Evolutionary conservation across 805 yeast species (phyloP), one percentile per base, ranked within the genome.

Genomic region (Groenewaldozyma salmanticensis): DNA sequence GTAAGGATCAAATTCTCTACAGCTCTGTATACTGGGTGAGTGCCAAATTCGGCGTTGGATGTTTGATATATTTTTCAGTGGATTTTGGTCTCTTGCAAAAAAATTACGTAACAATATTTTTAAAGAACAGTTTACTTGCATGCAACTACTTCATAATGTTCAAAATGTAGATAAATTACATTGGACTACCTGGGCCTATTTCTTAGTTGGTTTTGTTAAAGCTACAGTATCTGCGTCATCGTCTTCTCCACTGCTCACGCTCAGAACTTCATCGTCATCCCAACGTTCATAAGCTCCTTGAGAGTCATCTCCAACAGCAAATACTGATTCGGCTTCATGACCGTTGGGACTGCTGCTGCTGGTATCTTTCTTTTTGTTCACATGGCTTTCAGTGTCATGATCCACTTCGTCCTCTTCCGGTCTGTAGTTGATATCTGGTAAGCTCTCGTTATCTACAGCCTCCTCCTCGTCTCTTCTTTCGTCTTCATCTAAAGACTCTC

Each of bases 401-500:
- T 27, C 38, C 2, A n/a, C 37, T 24, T 24, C 29, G 7, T 24
- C 29, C 13, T 7, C 7, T 24, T 7, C 7, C 7, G 7, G 29
- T 13, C 29, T 24, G 13, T 24, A 24, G 13, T 24, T 24, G 7
- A 24, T 24, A 13, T 24, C 29, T 9, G 29, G 29, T 7, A 24
- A 13, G 29, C 21, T 27, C 18, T 27, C 43, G 27, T 42, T 37
- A 4, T 42, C 27, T 4, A 20, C 39, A 6, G 19, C 37, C 5
- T 39, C 40, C 24, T 29, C 43, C n/a, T 40, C 43, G 11, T 48
- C 42, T 18, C 43, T 49, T 16, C 36, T 35, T 18, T 56, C 67
- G 31, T 59, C 69, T 19, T 65, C 72, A 22, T 61, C 66, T 38
- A 59, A 61, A 16, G 62, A 57, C 35, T 61, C 67, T 18, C 66